phyloP scores from a whole-genome alignment of 2,329 filamentous ascomycete genomes.

The Diaporthe humulicola region DNA sequence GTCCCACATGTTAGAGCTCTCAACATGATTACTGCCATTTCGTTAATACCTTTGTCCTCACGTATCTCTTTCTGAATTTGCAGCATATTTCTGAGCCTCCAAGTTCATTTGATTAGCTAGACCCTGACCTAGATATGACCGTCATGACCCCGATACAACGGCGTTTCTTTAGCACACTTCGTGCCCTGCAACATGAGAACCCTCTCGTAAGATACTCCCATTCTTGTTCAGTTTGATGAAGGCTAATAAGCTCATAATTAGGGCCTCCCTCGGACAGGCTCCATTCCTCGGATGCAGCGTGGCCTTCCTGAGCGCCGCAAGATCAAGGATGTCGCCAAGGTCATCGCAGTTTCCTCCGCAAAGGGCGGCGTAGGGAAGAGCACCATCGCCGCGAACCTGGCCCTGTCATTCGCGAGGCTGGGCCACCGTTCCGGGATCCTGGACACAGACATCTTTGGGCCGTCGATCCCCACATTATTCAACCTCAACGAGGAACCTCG shows the following conservation, averaged over 20 bases:
- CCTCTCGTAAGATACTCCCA: slow-evolving; percentile 73
- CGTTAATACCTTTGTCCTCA: neutral
- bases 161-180: slow-evolving; percentile 64
- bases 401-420: slow-evolving; percentile 85
- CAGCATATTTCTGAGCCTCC: neutral
- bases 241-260: slow-evolving; percentile 52
- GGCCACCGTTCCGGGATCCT: slow-evolving; percentile 89
- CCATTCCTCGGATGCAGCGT: slow-evolving; percentile 81
- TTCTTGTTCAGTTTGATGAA: neutral
- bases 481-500: slow-evolving; percentile 84
- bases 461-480: slow-evolving; percentile 91
- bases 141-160: slow-evolving; percentile 37
- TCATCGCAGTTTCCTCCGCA: slow-evolving; percentile 96
- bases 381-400: slow-evolving; percentile 90
- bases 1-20: neutral
- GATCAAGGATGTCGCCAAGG: slow-evolving; percentile 87
- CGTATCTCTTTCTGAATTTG: neutral
- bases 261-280: slow-evolving; percentile 87
- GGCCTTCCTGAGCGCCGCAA: slow-evolving; percentile 84
- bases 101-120: neutral
- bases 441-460: slow-evolving; percentile 97
- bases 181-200: slow-evolving; percentile 81
- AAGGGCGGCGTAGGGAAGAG: slow-evolving; percentile 99
- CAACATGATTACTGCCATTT: slow-evolving; percentile 1
- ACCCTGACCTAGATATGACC: slow-evolving; percentile 38